Conservation (phyloP, 2,329 filamentous ascomycete species). For the Fusarium paranaense region DNA sequence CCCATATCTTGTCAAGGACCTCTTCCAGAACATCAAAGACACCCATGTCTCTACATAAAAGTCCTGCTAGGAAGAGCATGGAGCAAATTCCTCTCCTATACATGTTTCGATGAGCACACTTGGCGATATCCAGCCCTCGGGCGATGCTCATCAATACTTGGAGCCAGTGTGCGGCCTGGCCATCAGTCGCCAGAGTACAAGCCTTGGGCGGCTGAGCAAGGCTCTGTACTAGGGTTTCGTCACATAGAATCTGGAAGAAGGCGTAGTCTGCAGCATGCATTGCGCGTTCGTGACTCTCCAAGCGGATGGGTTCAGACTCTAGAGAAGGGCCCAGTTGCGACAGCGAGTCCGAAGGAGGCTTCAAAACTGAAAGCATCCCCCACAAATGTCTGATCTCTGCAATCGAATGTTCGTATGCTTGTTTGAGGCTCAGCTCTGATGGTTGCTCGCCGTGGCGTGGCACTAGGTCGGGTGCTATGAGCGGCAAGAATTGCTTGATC, state of each 20-base stretch:
- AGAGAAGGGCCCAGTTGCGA: not conserved
- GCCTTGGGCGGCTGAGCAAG: not conserved
- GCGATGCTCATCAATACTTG: not conserved
- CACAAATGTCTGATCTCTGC: not conserved
- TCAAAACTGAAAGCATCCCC: not conserved
- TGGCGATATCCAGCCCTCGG: not conserved
- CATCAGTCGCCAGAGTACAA: not conserved
- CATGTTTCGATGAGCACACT: not conserved
- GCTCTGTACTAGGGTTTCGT: not conserved
- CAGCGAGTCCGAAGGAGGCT: not conserved
- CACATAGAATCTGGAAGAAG: not conserved
- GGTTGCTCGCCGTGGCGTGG: not conserved
- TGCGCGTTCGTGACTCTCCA: not conserved
- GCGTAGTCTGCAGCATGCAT: not conserved
- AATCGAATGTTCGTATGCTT: not conserved
- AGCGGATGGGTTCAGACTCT: not conserved
- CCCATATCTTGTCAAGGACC: not conserved
- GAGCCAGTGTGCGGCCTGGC: not conserved
- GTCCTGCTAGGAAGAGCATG: not conserved
- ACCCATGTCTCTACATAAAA: not conserved
- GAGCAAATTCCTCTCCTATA: not conserved
- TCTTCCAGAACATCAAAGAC: not conserved
- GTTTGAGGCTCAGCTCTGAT: not conserved
- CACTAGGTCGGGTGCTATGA: not conserved
- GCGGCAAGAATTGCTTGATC: not conserved